Evolutionary conservation across 2,329 filamentous ascomycete genomes (phyloP).

Genomic region (Chrysoporthe cubensis): DNA sequence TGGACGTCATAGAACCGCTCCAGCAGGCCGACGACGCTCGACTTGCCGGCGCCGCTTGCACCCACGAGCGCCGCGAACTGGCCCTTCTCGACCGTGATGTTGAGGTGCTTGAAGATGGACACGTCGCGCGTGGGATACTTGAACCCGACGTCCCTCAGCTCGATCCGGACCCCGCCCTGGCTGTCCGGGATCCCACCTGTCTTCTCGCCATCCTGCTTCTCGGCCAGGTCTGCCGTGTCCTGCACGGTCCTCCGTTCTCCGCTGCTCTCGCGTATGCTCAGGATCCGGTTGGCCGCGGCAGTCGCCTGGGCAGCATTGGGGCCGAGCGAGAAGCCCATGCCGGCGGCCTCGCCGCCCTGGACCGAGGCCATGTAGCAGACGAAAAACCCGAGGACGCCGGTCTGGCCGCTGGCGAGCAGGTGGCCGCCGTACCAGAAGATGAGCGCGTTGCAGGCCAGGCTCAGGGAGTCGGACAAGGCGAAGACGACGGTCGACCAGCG

Average conservation of each 20-base stretch:
- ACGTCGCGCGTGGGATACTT: slow-evolving; percentile 62
- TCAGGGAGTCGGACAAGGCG: slow-evolving; percentile 69
- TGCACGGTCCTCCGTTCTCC: slow-evolving; percentile 8
- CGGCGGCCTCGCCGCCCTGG: slow-evolving; percentile 69
- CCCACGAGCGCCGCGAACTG: slow-evolving; percentile 74
- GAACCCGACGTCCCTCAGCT: slow-evolving; percentile 61
- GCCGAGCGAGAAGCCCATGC: slow-evolving; percentile 69
- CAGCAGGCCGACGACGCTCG: slow-evolving; percentile 67
- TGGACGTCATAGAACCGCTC: slow-evolving; percentile 73
- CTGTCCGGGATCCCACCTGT: slow-evolving; percentile 47
- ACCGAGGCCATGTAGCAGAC: slow-evolving; percentile 68
- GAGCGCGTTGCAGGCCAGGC: slow-evolving; percentile 65
- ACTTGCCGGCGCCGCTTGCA: slow-evolving; percentile 73
- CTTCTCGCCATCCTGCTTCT: slow-evolving; percentile 33
- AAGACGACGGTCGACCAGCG: slow-evolving; percentile 67
- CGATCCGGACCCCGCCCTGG: slow-evolving; percentile 58
- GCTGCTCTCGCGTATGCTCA: slow-evolving; percentile 50
- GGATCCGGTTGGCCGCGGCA: slow-evolving; percentile 63
- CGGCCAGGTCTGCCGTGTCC: neutral
- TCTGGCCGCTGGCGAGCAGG: slow-evolving; percentile 58
- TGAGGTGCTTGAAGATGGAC: slow-evolving; percentile 63
- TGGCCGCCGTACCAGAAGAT: slow-evolving; percentile 70
- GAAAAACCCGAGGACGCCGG: slow-evolving; percentile 52
- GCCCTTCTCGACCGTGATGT: slow-evolving; percentile 67
- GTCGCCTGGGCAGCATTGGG: slow-evolving; percentile 66